Conservation (phyloP, 2,329 filamentous ascomycete species). For the Colletotrichum eleusines region DNA sequence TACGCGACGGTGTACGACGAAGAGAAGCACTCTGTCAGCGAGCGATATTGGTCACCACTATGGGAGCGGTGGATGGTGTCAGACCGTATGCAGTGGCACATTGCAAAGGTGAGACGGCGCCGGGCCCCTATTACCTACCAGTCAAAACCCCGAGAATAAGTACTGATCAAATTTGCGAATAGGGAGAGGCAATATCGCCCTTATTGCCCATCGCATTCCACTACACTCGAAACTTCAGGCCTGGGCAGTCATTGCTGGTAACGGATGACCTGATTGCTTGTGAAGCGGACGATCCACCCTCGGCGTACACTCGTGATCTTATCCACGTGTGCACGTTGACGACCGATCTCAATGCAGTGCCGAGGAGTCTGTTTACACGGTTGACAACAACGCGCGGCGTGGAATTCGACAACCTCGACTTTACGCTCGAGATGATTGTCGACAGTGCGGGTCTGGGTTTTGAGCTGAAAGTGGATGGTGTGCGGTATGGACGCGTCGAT, state of each 20-base stretch:
- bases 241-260: constrained; percentile 80
- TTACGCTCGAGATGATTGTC: constrained; percentile 86
- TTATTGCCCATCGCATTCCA: constrained; percentile 82
- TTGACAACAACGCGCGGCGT: constrained; percentile 83
- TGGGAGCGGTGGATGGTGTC: constrained; percentile 89
- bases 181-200: constrained; percentile 83
- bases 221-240: constrained; percentile 87
- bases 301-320: constrained; percentile 70
- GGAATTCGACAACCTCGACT: constrained; percentile 86
- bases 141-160: neutral
- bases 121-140: neutral
- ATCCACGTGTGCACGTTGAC: constrained; percentile 83
- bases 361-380: constrained; percentile 78
- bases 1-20: constrained; percentile 87
- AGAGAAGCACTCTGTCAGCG: constrained; percentile 76
- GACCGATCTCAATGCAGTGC: constrained; percentile 83
- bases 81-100: constrained; percentile 89
- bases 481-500: constrained; percentile 81
- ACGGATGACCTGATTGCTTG: constrained; percentile 85
- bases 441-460: constrained; percentile 82
- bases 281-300: constrained; percentile 75
- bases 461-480: constrained; percentile 82
- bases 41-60: constrained; percentile 82
- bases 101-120: constrained; percentile 71
- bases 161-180: constrained; percentile 6